These are phyloP conservation scores for Karstenula rhodostoma DNA, from an alignment of 2,329 filamentous ascomycete species.

Conservation along the genomic window DNA sequence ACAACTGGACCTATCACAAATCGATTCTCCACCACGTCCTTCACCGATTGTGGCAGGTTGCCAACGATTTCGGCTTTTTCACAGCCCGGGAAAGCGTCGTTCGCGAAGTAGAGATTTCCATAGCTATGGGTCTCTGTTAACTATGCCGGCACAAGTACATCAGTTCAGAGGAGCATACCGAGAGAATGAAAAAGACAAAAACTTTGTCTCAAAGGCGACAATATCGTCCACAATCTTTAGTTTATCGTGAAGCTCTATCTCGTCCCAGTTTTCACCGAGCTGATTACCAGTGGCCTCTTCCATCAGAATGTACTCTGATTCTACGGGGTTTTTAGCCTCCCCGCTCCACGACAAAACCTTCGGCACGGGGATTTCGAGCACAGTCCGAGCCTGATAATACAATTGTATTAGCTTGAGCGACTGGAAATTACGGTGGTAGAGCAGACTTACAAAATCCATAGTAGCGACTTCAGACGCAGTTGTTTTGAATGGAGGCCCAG, in stretches of 20 bases:
- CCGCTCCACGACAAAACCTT: slow-evolving; percentile 33
- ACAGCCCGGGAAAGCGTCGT: slow-evolving; percentile 42
- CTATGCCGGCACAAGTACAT: no score
- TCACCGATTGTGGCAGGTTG: slow-evolving; percentile 38
- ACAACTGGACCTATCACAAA: slow-evolving; percentile 52
- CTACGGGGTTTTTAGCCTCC: slow-evolving; percentile 25
- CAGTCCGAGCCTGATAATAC: slow-evolving; percentile 2
- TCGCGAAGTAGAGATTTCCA: slow-evolving; percentile 50
- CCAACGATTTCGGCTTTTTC: slow-evolving; percentile 36
- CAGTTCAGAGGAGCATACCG: no score
- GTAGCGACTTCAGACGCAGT: slow-evolving; percentile 32
- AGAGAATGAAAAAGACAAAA: slow-evolving; percentile 47
- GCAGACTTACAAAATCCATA: slow-evolving; percentile 33
- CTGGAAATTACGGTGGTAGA: no score
- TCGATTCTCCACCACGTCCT: slow-evolving; percentile 37
- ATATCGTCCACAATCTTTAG: slow-evolving; percentile 45
- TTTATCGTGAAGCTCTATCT: slow-evolving; percentile 35
- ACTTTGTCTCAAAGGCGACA: slow-evolving; percentile 48
- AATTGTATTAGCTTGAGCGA: no score
- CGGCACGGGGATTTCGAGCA: slow-evolving; percentile 32
- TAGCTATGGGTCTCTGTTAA: slow-evolving; percentile 32
- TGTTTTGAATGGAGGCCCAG: slow-evolving; percentile 12
- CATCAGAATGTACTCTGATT: slow-evolving; percentile 38
- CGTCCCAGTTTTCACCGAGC: slow-evolving; percentile 41
- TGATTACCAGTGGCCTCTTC: slow-evolving; percentile 42